These are phyloP conservation scores for Calonectria fujianensis DNA, from an alignment of 2,329 filamentous ascomycete species.

Conservation along the genomic window DNA sequence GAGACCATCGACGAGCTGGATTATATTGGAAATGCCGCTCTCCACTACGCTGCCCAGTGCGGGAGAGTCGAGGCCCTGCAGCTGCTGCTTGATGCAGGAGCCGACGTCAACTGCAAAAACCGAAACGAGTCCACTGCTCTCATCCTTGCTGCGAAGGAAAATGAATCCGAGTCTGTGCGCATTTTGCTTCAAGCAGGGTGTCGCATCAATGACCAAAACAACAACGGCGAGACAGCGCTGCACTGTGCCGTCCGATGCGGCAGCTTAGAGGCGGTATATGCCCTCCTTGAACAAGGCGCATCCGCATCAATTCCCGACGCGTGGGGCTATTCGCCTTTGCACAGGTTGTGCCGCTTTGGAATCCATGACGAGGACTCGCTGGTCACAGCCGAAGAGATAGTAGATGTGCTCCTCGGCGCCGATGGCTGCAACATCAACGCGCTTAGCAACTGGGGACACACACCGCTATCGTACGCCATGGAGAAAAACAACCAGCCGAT, in stretches of 20 bases:
- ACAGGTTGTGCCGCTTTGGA: accelerated
- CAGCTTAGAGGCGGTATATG: neutral
- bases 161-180: neutral
- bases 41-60: accelerated
- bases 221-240: neutral
- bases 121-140: neutral
- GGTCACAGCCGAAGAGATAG: neutral
- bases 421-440: neutral
- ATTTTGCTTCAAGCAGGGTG: constrained; percentile 32
- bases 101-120: constrained; percentile 31
- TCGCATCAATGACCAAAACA: neutral
- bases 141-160: accelerated
- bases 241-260: accelerated
- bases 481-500: neutral
- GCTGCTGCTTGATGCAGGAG: constrained; percentile 36
- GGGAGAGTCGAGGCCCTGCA: neutral
- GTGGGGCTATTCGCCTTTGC: neutral
- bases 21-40: neutral
- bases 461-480: neutral
- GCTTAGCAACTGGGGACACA: neutral
- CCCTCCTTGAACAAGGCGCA: constrained; percentile 38
- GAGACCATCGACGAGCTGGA: constrained; percentile 35
- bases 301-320: neutral
- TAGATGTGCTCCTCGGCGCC: neutral
- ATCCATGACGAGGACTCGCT: neutral